phyloP scores from a whole-genome alignment of 441 rosid species.

The Flueggea neowawraea region DNA sequence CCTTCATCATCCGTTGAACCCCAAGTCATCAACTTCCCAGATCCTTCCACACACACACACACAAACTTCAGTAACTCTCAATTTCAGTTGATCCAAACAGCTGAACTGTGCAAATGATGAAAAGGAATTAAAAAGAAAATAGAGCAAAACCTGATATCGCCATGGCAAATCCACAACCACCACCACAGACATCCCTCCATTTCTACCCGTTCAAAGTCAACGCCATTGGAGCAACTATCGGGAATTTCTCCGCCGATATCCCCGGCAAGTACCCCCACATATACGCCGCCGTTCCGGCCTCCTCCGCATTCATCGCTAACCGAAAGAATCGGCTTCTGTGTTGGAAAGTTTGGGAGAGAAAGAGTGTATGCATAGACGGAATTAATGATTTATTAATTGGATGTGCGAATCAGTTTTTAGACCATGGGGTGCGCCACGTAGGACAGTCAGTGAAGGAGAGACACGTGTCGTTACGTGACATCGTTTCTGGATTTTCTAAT shows the following conservation, averaged over 20 bases:
- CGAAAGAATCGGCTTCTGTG: too few relatives aligned
- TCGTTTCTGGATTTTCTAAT: slow-evolving; percentile 7
- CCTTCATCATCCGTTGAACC: slow-evolving; percentile 92
- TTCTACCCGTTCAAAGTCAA: slow-evolving; percentile 21
- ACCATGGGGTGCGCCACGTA: not conserved
- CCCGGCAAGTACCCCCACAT: slow-evolving; percentile 96
- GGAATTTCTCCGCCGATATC: slow-evolving; percentile 70
- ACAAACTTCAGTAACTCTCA: too few relatives aligned
- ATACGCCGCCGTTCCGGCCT: slow-evolving; percentile 30
- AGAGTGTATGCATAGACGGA: too few relatives aligned
- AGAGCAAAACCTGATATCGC: slow-evolving; percentile 64
- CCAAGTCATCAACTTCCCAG: slow-evolving; percentile 90
- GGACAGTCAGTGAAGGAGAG: not conserved
- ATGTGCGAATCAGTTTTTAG: too few relatives aligned
- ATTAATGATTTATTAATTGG: too few relatives aligned
- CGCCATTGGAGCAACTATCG: slow-evolving; percentile 59
- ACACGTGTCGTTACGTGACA: not conserved
- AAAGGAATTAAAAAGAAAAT: not conserved
- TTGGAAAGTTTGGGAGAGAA: too few relatives aligned
- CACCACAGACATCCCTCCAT: slow-evolving; percentile 84
- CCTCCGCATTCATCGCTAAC: not conserved
- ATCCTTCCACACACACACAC: slow-evolving; percentile 29
- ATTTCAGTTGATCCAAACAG: too few relatives aligned
- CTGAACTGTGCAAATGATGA: too few relatives aligned
- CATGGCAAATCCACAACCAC: slow-evolving; percentile 94